Evolutionary conservation across 139 green algal genomes (phyloP).

Genomic region (Marvania coccoides): DNA sequence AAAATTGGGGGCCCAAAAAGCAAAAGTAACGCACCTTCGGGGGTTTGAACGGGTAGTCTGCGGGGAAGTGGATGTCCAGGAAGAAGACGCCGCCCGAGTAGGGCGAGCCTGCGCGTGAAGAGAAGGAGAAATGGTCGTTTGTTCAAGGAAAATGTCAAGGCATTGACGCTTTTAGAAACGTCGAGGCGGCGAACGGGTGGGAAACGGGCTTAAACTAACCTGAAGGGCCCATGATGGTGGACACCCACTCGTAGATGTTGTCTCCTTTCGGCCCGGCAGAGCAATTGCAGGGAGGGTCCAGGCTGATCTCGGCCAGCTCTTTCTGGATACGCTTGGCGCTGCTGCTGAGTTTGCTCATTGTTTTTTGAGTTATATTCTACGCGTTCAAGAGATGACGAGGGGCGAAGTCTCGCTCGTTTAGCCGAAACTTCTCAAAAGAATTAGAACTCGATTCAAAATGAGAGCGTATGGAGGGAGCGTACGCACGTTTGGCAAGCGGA

Average conservation of each 20-base stretch:
- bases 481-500: no score
- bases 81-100: constrained; percentile 92
- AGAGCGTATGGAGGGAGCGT: no score
- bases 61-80: constrained; percentile 89
- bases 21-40: constrained; percentile 60
- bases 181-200: no score
- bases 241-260: constrained; percentile 97
- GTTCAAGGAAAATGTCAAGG: no score
- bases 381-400: no score
- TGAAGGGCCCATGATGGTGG: constrained; percentile 83
- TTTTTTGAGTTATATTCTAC: no score
- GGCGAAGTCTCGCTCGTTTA: no score
- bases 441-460: no score
- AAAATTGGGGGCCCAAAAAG: not conserved
- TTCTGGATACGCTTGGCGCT: constrained; percentile 78
- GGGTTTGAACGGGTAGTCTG: constrained; percentile 94
- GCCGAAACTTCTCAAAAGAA: no score
- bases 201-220: no score
- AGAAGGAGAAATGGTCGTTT: no score
- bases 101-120: constrained; percentile 57
- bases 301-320: constrained; percentile 89
- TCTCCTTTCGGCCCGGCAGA: constrained; percentile 95
- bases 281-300: constrained; percentile 89
- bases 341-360: constrained; percentile 25
- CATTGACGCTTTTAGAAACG: no score